phyloP scores from a whole-genome alignment of 1,139 yeast genomes.

The Candida freyschussii region DNA sequence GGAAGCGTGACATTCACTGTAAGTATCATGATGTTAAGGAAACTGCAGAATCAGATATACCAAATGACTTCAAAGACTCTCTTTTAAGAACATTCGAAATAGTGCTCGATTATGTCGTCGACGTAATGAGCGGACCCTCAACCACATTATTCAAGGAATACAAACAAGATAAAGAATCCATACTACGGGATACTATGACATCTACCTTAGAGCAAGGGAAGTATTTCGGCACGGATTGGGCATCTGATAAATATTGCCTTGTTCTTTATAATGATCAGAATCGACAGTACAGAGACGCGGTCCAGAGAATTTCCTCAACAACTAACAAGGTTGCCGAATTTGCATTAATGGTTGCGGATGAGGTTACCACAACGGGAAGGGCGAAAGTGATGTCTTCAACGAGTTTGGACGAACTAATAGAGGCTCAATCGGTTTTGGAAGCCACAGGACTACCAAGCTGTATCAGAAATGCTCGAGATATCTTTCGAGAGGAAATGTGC shows the following conservation, averaged over 20 bases:
- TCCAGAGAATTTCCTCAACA: slow-evolving; percentile 57
- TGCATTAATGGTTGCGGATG: slow-evolving; percentile 68
- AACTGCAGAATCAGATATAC: slow-evolving; percentile 27
- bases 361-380: slow-evolving; percentile 61
- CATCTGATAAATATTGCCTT: slow-evolving; percentile 49
- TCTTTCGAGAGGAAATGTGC: slow-evolving; percentile 78
- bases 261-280: slow-evolving; percentile 75
- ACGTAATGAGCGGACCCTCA: slow-evolving; percentile 46
- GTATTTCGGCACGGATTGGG: slow-evolving; percentile 42
- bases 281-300: slow-evolving; percentile 71
- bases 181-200: slow-evolving; percentile 25
- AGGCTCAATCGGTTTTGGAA: slow-evolving; percentile 48
- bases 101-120: slow-evolving; percentile 69
- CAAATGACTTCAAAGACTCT: slow-evolving; percentile 34
- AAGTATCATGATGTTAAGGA: slow-evolving; percentile 27
- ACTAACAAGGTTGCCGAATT: slow-evolving; percentile 63
- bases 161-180: slow-evolving; percentile 14
- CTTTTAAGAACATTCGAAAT: slow-evolving; percentile 45
- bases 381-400: slow-evolving; percentile 61
- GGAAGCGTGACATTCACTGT: slow-evolving; percentile 57
- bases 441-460: slow-evolving; percentile 64
- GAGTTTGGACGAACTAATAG: slow-evolving; percentile 45
- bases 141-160: slow-evolving; percentile 21
- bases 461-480: slow-evolving; percentile 63
- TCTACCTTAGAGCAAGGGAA: slow-evolving; percentile 33